A percentile compares a stretch with the other conserved stretches of the same genome.
These are phyloP conservation scores for Phialophora verrucosa DNA, from an alignment of 2,329 filamentous ascomycete species.

Conservation along the genomic window DNA sequence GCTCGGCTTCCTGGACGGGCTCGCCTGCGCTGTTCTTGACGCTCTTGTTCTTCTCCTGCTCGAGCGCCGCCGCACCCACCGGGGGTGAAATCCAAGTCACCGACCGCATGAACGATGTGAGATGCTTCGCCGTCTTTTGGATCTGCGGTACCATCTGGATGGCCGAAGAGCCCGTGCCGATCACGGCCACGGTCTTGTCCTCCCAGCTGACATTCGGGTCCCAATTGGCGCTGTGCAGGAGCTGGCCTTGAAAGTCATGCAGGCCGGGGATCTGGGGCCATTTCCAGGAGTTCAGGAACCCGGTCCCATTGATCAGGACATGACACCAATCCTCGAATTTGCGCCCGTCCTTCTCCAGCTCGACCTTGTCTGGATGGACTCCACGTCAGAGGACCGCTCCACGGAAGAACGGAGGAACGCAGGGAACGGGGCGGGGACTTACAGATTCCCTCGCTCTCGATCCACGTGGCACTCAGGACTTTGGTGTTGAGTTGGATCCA, in stretches of 20 bases:
- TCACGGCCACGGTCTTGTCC: constrained; percentile 65
- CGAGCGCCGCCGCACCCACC: constrained; percentile 9
- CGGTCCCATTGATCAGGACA: constrained; percentile 49
- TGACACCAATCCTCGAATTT: constrained; percentile 36
- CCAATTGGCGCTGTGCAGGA: constrained; percentile 47
- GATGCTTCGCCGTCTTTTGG: constrained; percentile 37
- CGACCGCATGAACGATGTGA: constrained; percentile 42
- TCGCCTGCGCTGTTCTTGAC: constrained; percentile 12
- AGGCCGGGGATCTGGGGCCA: constrained; percentile 56
- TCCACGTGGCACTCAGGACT: constrained; percentile 15
- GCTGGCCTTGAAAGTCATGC: constrained; percentile 53
- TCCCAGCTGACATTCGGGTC: constrained; percentile 52
- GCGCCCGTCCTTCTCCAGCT: constrained; percentile 8
- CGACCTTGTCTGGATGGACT: neutral
- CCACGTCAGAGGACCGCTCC: neutral
- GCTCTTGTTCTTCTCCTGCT: constrained; percentile 16
- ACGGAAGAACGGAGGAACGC: too few relatives aligned
- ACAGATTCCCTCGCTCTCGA: constrained; percentile 21
- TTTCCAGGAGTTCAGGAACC: constrained; percentile 50
- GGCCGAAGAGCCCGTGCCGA: constrained; percentile 69
- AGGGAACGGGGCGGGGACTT: neutral
- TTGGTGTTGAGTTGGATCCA: constrained; percentile 19
- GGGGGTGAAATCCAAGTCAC: constrained; percentile 41
- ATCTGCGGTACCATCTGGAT: constrained; percentile 53
- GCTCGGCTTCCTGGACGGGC: constrained; percentile 8